Evolutionary conservation across 1,284 basidiomycete genomes (phyloP), one percentile per base, ranked within the genome.

Genomic region (Tilletia indica): DNA sequence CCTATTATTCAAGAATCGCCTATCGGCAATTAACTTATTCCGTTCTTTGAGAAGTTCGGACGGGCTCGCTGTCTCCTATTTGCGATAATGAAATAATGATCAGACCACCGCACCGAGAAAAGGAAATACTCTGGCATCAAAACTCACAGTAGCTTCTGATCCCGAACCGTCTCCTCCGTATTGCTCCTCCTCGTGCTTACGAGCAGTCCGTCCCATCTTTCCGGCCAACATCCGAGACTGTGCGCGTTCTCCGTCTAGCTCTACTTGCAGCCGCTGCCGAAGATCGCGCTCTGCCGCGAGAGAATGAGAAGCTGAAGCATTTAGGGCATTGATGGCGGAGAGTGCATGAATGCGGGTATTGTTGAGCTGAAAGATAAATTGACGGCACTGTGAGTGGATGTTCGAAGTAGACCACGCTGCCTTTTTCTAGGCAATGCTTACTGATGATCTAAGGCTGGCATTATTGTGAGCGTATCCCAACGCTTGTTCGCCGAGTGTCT

Each of bases 21-120:
- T 83, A 68, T 84, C 83, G 11, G 81, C 77, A 45, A 78, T 70
- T 45, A 84, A 78, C 75, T 79, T 82, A 74, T 80, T 82, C 31
- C 82, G 73, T 73, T 84, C 80, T 42, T 75, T 72, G 49, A 80
- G 71, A 56, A 80, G 69, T n/a, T 76, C 74, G 1, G 79, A 72
- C 2, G 73, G 69, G 6, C n/a, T 58, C 21, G 34, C 34, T 6
- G 5, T 58, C 11, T 58, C 56, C 56, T 58, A 34, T 45, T 45
- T 45, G 1, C 42, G 42, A 8, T 1, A 8, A 45, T 8, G 42
- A 45, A 14, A 45, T 8, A 14, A 45, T 8, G 42, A 9, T 45
- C 42, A 8, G 14, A 45, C n/a, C n/a, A n/a, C n/a, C n/a, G n/a
- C n/a, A n/a, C n/a, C n/a, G n/a, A n/a, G n/a, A n/a, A n/a, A n/a